These are phyloP conservation scores for Didymella pomorum DNA, from an alignment of 2,329 filamentous ascomycete genomes.

Conservation along the genomic window DNA sequence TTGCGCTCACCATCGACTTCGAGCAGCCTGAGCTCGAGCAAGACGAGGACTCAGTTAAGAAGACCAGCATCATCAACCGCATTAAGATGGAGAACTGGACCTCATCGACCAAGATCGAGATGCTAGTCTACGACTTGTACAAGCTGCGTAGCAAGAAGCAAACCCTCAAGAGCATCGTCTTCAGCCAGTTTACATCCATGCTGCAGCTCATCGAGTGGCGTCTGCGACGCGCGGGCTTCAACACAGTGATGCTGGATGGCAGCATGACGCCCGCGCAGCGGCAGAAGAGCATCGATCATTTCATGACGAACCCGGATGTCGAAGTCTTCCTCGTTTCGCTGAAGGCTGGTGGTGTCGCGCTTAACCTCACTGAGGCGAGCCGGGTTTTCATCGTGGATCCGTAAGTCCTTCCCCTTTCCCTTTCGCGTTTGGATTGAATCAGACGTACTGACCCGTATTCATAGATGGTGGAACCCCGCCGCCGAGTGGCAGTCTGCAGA, in stretches of 20 bases:
- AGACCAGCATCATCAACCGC: slow-evolving; percentile 96
- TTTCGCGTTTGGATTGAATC: too few species aligned
- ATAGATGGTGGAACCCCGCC: slow-evolving; percentile 99
- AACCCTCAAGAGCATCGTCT: slow-evolving; percentile 96
- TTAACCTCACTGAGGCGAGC: slow-evolving; percentile 94
- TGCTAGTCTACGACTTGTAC: slow-evolving; percentile 93
- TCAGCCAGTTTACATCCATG: slow-evolving; percentile 98
- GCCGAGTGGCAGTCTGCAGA: slow-evolving; percentile 99
- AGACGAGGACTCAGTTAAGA: slow-evolving; percentile 85
- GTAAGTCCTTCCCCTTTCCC: slow-evolving; percentile 60
- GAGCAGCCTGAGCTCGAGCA: slow-evolving; percentile 96
- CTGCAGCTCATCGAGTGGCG: slow-evolving; percentile 97
- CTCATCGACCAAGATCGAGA: slow-evolving; percentile 96
- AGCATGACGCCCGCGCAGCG: slow-evolving; percentile 95
- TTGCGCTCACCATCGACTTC: slow-evolving; percentile 86
- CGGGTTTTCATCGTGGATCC: slow-evolving; percentile 96
- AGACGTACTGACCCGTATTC: slow-evolving; percentile 38
- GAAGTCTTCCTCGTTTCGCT: slow-evolving; percentile 96
- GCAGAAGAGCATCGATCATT: slow-evolving; percentile 92
- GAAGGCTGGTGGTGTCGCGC: slow-evolving; percentile 92
- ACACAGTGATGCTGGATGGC: slow-evolving; percentile 96
- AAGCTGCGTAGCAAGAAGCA: slow-evolving; percentile 90
- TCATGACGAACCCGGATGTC: slow-evolving; percentile 93
- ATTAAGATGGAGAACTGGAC: slow-evolving; percentile 99
- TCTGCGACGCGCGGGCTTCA: slow-evolving; percentile 93